Base-by-base conservation (phyloP, 2,329 filamentous ascomycete genomes). In the Dactylonectria macrodidyma region DNA sequence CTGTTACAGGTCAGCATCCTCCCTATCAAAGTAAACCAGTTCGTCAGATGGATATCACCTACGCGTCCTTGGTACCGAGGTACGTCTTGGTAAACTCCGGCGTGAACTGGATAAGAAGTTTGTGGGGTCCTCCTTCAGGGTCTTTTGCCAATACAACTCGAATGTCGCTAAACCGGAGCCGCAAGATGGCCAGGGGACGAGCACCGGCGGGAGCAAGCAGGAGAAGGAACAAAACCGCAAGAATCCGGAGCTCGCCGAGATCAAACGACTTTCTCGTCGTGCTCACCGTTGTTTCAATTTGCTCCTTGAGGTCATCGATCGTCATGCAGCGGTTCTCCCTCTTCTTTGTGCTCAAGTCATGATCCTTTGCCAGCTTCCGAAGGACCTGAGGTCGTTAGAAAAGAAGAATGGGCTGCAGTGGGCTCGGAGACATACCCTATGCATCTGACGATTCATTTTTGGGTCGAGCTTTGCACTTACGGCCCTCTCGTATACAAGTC, bases 261-360 rank as follows among this genome's bases (percentile, higher is more conserved):
- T 71, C 71, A 47, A 72, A 79, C 11, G 54, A 59, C 70, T 78
- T 72, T 64, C 72, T 73, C 16, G 61, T 78, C 22, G 63, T 78
- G 34, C 66, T 75, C 33, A 78, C 63, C 58, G 71, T 76, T 19
- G 70, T 75, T 34, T 78, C 51, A n/a, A 77, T 68, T 24, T 75
- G 52, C 24, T 67, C 61, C 59, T 68, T 68, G 7, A 77, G 72
- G 51, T 74, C 62, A n/a, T 76, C 57, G 26, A 75, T 69, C 22
- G 70, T 75, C 54, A 78, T 78, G 34, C 47, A 73, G 1, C 60
- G 54, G 16, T 46, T 46, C 44, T 46, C 44, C 14, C 70, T 67
- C 68, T 71, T 72, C 67, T 74, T 58, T 44, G 52, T 65, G 48
- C 58, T 69, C 14, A 78, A 51, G 11, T 41, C 47, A 56, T 69